These are phyloP conservation scores for Coniferiporia sulphurascens DNA, from an alignment of 1,284 basidiomycete species.

Conservation along the genomic window DNA sequence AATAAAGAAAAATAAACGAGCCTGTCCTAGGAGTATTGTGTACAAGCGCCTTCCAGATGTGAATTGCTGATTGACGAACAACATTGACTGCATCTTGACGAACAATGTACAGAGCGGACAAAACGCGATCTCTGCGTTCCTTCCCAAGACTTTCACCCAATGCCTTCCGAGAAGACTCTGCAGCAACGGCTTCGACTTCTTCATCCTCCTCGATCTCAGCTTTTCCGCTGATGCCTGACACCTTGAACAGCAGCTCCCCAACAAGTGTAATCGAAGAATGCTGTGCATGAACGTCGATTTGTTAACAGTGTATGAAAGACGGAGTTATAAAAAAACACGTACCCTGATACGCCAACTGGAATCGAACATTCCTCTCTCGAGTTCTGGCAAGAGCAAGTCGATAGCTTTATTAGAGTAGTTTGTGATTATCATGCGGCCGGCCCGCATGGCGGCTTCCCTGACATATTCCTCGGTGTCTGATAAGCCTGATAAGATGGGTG, in stretches of 20 bases:
- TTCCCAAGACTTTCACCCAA: slow-evolving; percentile 85
- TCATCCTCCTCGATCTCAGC: slow-evolving; percentile 78
- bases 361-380: slow-evolving; percentile 95
- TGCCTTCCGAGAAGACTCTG: slow-evolving; percentile 79
- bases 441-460: slow-evolving; percentile 94
- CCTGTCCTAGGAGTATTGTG: slow-evolving; percentile 84
- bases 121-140: slow-evolving; percentile 86
- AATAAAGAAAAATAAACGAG: slow-evolving; percentile 27
- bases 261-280: slow-evolving; percentile 95
- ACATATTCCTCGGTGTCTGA: slow-evolving; percentile 94
- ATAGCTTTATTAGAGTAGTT: slow-evolving; percentile 94
- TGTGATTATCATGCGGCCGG: slow-evolving; percentile 97
- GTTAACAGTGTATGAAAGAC: background rate
- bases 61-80: slow-evolving; percentile 89
- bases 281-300: slow-evolving; percentile 33
- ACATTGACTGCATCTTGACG: slow-evolving; percentile 90
- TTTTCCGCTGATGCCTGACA: slow-evolving; percentile 97
- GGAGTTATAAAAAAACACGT: slow-evolving; percentile 24
- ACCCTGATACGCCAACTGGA: slow-evolving; percentile 93
- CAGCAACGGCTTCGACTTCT: slow-evolving; percentile 56
- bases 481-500: slow-evolving; percentile 89
- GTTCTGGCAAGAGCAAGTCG: slow-evolving; percentile 90
- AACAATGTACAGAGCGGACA: slow-evolving; percentile 89
- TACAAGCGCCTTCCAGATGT: slow-evolving; percentile 98
- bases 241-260: slow-evolving; percentile 94